phyloP scores from a whole-genome alignment of 2,329 filamentous ascomycete genomes.

The Bisporella sp. region DNA sequence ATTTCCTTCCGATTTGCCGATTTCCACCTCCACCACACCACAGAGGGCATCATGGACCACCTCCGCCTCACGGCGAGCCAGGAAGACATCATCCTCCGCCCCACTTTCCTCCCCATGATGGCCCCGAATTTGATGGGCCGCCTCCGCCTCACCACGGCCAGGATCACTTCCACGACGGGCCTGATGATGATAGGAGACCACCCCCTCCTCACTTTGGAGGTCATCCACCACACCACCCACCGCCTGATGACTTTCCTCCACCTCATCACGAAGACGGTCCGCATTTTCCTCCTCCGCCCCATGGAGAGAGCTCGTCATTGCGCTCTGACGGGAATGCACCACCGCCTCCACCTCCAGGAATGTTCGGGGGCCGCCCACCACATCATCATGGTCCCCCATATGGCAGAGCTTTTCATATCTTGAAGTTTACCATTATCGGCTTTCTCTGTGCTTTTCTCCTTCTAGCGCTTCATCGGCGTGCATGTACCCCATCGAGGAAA shows the following conservation, averaged over 20 bases:
- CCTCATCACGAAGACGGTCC: background rate
- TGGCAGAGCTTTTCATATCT: conserved; percentile 8
- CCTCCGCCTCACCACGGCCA: background rate
- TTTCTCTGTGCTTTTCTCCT: conserved; percentile 20
- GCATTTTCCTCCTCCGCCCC: conserved; percentile 4
- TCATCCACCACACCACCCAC: background rate
- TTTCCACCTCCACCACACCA: conserved; percentile 17
- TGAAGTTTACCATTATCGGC: conserved; percentile 16
- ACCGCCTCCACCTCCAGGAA: conserved; percentile 1
- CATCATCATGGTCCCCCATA: conserved; percentile 2
- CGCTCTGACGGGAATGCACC: background rate
- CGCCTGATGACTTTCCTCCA: background rate
- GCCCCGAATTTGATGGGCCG: background rate
- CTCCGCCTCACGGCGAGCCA: background rate
- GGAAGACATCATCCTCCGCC: background rate
- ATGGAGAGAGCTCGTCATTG: background rate
- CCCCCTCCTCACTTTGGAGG: background rate
- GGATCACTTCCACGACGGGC: background rate
- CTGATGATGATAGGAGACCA: background rate
- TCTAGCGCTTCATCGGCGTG: conserved; percentile 15
- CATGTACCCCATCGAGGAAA: conserved; percentile 9
- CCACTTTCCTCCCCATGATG: conserved; percentile 5
- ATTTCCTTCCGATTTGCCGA: conserved; percentile 23
- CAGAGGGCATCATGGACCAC: conserved; percentile 5
- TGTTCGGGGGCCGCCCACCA: background rate